Percentiles rank a stretch among this genome's conserved stretches.
phyloP scores from a whole-genome alignment of 1,139 yeast genomes.

The Blastobotrys arbuscula region DNA sequence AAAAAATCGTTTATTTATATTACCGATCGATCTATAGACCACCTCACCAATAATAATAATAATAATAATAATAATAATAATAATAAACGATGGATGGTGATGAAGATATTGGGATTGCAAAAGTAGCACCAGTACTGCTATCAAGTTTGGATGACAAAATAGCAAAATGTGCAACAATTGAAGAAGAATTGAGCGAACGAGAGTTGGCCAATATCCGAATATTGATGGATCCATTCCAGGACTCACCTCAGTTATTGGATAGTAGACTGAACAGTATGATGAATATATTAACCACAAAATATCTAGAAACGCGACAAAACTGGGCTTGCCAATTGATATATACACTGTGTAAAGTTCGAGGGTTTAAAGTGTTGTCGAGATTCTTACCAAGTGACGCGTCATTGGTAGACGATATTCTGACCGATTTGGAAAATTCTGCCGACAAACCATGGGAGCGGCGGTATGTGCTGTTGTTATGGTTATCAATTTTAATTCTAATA shows the following conservation, averaged over 20 bases:
- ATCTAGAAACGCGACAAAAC: constrained; percentile 11
- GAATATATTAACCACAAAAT: constrained; percentile 16
- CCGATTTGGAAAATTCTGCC: constrained; percentile 1
- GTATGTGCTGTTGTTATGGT: constrained; percentile 66
- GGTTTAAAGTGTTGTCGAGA: constrained; percentile 52
- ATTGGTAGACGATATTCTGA: constrained; percentile 34
- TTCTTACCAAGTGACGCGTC: constrained; percentile 58
- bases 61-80: no score
- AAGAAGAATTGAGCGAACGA: neutral
- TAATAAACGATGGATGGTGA: constrained; percentile 13
- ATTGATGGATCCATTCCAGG: constrained; percentile 32
- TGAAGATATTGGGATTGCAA: constrained; percentile 20
- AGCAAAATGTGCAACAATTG: constrained; percentile 1
- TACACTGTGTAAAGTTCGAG: constrained; percentile 57
- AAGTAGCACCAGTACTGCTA: constrained; percentile 22
- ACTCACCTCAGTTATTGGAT: constrained; percentile 36
- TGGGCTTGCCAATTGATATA: constrained; percentile 40
- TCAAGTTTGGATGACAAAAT: constrained; percentile 12
- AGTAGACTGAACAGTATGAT: constrained; percentile 25
- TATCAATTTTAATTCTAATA: constrained; percentile 57
- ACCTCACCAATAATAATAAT: no score
- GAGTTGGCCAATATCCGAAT: constrained; percentile 9
- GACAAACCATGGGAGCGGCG: constrained; percentile 47
- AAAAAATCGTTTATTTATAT: no score
- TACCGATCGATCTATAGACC: no score